Conservation (phyloP, 2,329 filamentous ascomycete species). For the Plenodomus tracheiphilus region DNA sequence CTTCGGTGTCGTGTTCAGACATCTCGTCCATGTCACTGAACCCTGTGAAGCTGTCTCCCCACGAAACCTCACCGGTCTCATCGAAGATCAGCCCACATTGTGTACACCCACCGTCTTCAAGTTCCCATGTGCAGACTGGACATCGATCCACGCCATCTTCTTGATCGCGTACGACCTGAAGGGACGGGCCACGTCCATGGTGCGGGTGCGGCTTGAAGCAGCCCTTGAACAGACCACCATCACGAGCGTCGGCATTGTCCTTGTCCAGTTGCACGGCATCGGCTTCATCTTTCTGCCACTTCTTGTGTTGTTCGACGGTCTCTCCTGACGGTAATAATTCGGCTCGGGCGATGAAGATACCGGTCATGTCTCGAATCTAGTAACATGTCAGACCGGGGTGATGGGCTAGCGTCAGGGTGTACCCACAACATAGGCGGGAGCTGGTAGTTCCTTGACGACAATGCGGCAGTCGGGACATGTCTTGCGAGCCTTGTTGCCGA, state of each 20-base stretch:
- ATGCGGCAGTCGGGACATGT: slow-evolving; percentile 71
- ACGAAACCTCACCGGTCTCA: slow-evolving; percentile 48
- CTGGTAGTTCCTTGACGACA: slow-evolving; percentile 60
- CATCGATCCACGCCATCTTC: slow-evolving; percentile 66
- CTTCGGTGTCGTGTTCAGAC: slow-evolving; percentile 45
- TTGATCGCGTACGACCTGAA: slow-evolving; percentile 56
- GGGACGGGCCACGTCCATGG: slow-evolving; percentile 23
- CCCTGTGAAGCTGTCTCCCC: slow-evolving; percentile 44
- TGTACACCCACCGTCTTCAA: slow-evolving; percentile 62
- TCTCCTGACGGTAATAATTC: slow-evolving; percentile 67
- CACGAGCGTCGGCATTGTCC: slow-evolving; percentile 52
- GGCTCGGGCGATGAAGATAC: slow-evolving; percentile 62
- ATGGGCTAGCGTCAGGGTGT: background rate
- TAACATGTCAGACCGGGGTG: slow-evolving; percentile 1
- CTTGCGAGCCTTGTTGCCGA: slow-evolving; percentile 59
- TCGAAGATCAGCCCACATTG: slow-evolving; percentile 58
- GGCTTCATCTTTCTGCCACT: slow-evolving; percentile 62
- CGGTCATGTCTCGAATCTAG: slow-evolving; percentile 66
- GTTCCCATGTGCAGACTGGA: slow-evolving; percentile 64
- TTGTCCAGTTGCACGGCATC: slow-evolving; percentile 64
- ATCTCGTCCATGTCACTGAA: slow-evolving; percentile 53
- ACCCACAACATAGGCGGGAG: slow-evolving; percentile 66
- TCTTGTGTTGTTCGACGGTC: slow-evolving; percentile 62
- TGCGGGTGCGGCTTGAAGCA: slow-evolving; percentile 51
- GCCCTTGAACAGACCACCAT: slow-evolving; percentile 66